Conservation (phyloP, 2,329 filamentous ascomycete genomes). For the Aureobasidium sp. region DNA sequence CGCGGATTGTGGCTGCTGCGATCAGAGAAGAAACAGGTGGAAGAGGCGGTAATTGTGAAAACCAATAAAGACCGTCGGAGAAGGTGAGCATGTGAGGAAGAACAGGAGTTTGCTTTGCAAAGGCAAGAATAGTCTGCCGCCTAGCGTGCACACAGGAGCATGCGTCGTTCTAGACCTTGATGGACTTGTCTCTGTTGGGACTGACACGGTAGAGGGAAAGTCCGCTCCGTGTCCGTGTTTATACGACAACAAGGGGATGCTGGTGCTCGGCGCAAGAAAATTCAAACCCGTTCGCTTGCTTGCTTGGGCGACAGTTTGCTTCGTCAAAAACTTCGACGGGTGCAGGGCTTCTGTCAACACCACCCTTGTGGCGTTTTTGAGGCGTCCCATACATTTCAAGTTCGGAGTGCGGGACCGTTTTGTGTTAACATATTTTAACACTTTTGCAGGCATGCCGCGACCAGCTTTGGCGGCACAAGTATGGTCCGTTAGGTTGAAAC, state of each 20-base stretch:
- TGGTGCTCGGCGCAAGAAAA: not conserved
- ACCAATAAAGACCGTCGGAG: not conserved
- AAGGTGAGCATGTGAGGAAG: slow-evolving; percentile 6
- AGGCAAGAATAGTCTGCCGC: slow-evolving; percentile 7
- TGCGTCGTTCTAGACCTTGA: slow-evolving; percentile 11
- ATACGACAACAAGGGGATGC: slow-evolving; percentile 6
- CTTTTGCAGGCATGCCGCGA: not conserved
- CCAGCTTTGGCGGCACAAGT: not conserved
- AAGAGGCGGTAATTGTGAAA: not conserved
- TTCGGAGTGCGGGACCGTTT: slow-evolving; percentile 11
- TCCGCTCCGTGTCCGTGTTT: not conserved
- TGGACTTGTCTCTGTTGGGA: slow-evolving; percentile 5
- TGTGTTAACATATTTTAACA: slow-evolving; percentile 8
- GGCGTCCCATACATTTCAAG: slow-evolving; percentile 2
- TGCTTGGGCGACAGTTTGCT: not conserved
- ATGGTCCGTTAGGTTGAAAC: not conserved
- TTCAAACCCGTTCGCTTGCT: not conserved
- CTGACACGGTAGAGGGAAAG: not conserved
- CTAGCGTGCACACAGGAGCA: slow-evolving; percentile 13
- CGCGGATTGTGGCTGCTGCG: slow-evolving; percentile 6
- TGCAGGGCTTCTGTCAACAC: not conserved
- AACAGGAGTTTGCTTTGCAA: slow-evolving; percentile 10
- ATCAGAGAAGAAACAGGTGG: not conserved
- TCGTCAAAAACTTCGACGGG: not conserved
- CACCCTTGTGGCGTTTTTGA: slow-evolving; percentile 5